These are phyloP conservation scores for Arthroderma sp. DNA, from an alignment of 2,329 filamentous ascomycete genomes.

Conservation along the genomic window DNA sequence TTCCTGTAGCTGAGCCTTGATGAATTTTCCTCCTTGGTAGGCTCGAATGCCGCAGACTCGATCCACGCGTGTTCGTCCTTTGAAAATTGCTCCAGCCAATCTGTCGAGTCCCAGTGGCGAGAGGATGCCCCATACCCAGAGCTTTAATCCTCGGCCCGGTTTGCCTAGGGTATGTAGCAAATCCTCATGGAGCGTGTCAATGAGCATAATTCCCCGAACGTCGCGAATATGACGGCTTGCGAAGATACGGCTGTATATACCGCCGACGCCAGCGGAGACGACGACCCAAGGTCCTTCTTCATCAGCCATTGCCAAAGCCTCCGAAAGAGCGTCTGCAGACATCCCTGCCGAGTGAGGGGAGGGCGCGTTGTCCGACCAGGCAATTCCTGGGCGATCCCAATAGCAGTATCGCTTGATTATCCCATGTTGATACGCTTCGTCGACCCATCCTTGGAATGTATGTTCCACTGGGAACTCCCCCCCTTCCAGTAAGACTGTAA, in stretches of 20 bases:
- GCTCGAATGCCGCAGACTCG: constrained; percentile 71
- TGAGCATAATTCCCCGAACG: constrained; percentile 66
- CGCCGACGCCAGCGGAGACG: constrained; percentile 73
- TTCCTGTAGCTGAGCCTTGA: constrained; percentile 89
- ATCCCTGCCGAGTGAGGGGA: constrained; percentile 89
- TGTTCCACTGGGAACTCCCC: constrained; percentile 69
- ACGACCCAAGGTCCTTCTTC: constrained; percentile 85
- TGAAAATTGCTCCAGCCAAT: constrained; percentile 67
- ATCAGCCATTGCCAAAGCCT: constrained; percentile 66
- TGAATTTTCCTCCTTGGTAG: constrained; percentile 67
- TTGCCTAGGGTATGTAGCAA: constrained; percentile 54
- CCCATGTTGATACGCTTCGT: constrained; percentile 62
- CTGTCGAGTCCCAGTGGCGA: constrained; percentile 79
- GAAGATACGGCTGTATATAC: constrained; percentile 83
- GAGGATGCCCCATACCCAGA: constrained; percentile 77
- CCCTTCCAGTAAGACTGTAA: constrained; percentile 76
- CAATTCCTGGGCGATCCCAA: constrained; percentile 82
- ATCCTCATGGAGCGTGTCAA: constrained; percentile 85
- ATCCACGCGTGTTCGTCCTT: constrained; percentile 66
- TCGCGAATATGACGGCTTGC: constrained; percentile 66
- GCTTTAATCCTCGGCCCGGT: constrained; percentile 61
- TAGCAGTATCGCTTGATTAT: constrained; percentile 87
- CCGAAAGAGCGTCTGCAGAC: constrained; percentile 76
- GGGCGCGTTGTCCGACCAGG: constrained; percentile 80
- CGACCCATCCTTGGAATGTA: constrained; percentile 67